These are phyloP conservation scores for Suillus tomentosus DNA, from an alignment of 768 basidiomycete genomes.

Conservation along the genomic window DNA sequence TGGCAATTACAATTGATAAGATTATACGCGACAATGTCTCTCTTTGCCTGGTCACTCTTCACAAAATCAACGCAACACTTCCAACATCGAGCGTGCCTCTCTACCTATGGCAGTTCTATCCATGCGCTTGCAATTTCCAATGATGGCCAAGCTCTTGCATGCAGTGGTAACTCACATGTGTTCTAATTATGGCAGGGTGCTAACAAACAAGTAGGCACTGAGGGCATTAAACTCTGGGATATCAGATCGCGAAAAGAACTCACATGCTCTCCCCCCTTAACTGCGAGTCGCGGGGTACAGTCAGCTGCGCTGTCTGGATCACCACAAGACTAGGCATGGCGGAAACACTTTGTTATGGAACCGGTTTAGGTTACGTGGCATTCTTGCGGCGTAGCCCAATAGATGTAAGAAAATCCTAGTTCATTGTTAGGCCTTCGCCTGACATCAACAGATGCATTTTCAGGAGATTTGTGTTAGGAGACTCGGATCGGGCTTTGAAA, in stretches of 20 bases:
- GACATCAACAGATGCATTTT: too few species aligned
- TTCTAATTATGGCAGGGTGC: not conserved
- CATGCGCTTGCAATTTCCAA: slow-evolving; percentile 11
- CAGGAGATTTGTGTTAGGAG: too few species aligned
- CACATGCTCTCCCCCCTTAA: slow-evolving; percentile 1
- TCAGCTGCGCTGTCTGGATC: slow-evolving; percentile 12
- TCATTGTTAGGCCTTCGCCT: too few species aligned
- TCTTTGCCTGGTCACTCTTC: not conserved
- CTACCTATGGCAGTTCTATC: not conserved
- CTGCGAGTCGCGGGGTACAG: not conserved
- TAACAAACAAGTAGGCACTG: slow-evolving; percentile 6
- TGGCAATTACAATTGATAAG: too few species aligned
- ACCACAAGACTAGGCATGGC: not conserved
- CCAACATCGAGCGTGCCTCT: not conserved
- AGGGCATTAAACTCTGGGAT: slow-evolving; percentile 15
- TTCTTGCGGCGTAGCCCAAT: too few species aligned
- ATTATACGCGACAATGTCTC: not conserved
- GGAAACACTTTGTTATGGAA: slow-evolving; percentile 17
- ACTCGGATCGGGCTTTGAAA: too few species aligned
- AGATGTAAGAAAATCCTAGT: too few species aligned
- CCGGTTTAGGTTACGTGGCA: not conserved
- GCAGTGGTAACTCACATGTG: slow-evolving; percentile 7
- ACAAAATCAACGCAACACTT: not conserved
- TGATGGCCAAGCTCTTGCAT: slow-evolving; percentile 3
- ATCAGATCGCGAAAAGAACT: not conserved